phyloP scores from a whole-genome alignment of 768 basidiomycete species.

The Leccinum ochraceum region DNA sequence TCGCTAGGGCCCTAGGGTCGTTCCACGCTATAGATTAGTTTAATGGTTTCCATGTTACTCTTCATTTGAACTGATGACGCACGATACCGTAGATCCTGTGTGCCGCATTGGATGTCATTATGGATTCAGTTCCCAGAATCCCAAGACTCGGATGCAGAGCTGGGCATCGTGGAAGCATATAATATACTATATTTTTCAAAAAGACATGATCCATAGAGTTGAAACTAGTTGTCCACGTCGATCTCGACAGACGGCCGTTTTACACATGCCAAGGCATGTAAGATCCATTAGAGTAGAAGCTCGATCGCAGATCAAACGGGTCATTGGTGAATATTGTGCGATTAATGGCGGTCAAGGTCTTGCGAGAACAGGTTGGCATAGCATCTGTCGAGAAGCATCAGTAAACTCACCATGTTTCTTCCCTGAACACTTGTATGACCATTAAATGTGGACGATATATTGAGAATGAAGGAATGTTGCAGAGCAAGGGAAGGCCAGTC shows the following conservation, averaged over 20 bases:
- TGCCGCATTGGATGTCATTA: neutral
- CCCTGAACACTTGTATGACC: constrained; percentile 34
- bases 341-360: constrained; percentile 29
- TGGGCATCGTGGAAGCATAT: too few species aligned
- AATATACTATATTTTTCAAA: too few species aligned
- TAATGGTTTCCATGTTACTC: neutral
- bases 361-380: constrained; percentile 26
- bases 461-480: constrained; percentile 20
- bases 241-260: neutral
- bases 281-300: constrained; percentile 29
- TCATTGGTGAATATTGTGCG: constrained; percentile 20
- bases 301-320: constrained; percentile 25
- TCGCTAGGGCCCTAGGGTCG: neutral
- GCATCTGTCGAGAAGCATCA: neutral
- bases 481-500: constrained; percentile 40
- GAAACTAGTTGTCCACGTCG: neutral
- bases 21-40: neutral
- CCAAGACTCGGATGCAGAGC: too few species aligned
- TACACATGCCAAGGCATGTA: constrained; percentile 6
- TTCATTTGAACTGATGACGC: neutral
- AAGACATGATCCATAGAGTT: neutral
- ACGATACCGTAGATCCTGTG: too few species aligned
- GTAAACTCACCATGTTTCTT: constrained; percentile 29
- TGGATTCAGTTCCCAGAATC: too few species aligned
- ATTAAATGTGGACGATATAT: constrained; percentile 27